Base-by-base conservation (phyloP, 2,329 filamentous ascomycete species). In the Botryotinia globosa region DNA sequence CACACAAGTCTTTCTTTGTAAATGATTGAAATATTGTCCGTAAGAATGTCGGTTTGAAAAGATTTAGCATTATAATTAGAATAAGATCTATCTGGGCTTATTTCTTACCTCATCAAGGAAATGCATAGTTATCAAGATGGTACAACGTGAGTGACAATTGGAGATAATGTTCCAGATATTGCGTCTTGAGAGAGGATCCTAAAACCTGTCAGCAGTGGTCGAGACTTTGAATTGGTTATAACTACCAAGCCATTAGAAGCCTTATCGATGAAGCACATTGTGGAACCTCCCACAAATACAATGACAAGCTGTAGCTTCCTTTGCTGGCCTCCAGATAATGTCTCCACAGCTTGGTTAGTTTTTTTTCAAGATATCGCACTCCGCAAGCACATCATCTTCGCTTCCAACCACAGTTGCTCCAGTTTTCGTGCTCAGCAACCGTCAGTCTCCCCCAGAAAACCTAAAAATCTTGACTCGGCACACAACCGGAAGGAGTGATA, bases 101-200 rank as follows among this genome's bases (percentile, higher is more conserved):
- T 34, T 59, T 8, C 32, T 59, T 37, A 59, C 56, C 32, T 59
- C 56, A 4, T 59, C 56, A 25, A 59, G 56, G 2, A 59, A 59
- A 59, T 59, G 56, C 4, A 32, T 59, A 12, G 56, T 59, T 37
- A 59, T 59, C 29, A 59, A 37, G 4, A 91, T 87, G 0, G 89
- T 90, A 45, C 89, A 82, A 63, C 84, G 83, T 14, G 88, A 87
- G 72, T 89, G 85, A 74, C 90, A 88, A 8, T 87, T 86, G 22
- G 91, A 82, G 12, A 92, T 83, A 70, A 92, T 91, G 75, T 91
- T 88, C 89, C 89, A 91, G 54, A 91, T 89, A 80, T 90, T 91
- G 54, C 89, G 82, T 73, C 90, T 83, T 16, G 88, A 89, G 1
- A 91, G 81, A 2, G 90, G 89, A 78, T 91, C 56, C 32, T 59